These are phyloP conservation scores for Annulohypoxylon truncatum DNA, from an alignment of 2,329 filamentous ascomycete genomes.

Conservation along the genomic window DNA sequence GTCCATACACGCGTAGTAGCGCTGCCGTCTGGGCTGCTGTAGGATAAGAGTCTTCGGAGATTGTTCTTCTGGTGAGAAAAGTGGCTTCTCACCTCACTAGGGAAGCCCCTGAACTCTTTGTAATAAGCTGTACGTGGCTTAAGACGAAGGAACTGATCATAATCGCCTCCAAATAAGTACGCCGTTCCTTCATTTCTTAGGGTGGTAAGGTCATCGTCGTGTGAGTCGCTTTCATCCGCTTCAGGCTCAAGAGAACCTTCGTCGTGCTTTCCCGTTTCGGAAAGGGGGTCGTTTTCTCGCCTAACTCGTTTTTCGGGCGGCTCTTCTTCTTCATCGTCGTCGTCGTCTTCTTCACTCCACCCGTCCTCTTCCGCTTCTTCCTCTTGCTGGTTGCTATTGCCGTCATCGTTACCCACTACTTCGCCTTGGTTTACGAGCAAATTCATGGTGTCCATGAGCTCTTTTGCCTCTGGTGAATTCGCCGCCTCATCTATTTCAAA, in stretches of 20 bases:
- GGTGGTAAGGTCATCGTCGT: background rate
- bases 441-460: conserved; percentile 37
- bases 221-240: background rate
- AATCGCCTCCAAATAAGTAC: background rate
- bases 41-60: conserved; percentile 43
- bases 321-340: background rate
- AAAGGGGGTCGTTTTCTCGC: background rate
- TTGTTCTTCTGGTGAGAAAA: conserved; percentile 46
- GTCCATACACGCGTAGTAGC: conserved; percentile 21
- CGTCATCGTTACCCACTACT: too few species aligned
- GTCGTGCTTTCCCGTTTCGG: background rate
- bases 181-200: background rate
- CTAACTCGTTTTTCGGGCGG: conserved; percentile 6
- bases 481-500: conserved; percentile 41
- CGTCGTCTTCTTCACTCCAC: background rate
- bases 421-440: conserved; percentile 20
- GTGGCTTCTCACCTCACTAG: conserved; percentile 19
- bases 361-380: background rate
- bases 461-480: conserved; percentile 37
- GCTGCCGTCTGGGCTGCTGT: conserved; percentile 14
- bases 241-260: background rate
- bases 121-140: conserved; percentile 39
- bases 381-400: too few species aligned
- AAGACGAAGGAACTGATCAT: conserved; percentile 28
- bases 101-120: conserved; percentile 43